Base-by-base conservation (phyloP, 345 rosid species). In the Garcia nutans region DNA sequence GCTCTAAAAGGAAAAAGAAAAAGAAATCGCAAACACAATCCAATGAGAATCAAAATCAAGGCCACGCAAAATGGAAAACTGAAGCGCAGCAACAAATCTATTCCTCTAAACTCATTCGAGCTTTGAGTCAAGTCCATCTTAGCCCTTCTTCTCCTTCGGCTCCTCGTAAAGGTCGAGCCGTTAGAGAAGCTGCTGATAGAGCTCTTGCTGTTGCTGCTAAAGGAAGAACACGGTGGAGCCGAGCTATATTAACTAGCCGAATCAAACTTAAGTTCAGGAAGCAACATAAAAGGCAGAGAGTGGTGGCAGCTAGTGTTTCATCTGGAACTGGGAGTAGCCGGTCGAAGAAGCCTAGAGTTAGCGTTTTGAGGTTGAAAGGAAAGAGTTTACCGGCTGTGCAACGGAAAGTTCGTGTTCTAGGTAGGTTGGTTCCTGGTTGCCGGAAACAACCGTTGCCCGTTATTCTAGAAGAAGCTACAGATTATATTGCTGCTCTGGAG, bases 371-470 rank as follows among this genome's bases (percentile, higher is more conserved):
- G 85, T 74, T 92, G 71, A 96, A 82, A 77, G 79, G 79, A 0
- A 90, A 88, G 88, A 83, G 90, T 20, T 57, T 88, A 45, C 95
- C 94, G 47, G 86, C 92, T 49, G 96, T 93, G 26, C 99, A 92
- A 80, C 80, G 91, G 76, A 96, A 93, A 83, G 97, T 87, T 9
- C 85, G 90, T 71, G 71, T 83, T n/a, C 87, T 96, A n/a, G 92
- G 99, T 75, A 88, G 94, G 79, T 77, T 96, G 81, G 97, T 96
- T 71, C 99, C 99, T 20, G 99, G 99, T 65, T 96, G 99, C 93
- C 88, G 96, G 71, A 93, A 92, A 78, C 92, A 96, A 76, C 82
- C 96, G 6, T 76, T 96, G 64, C 97, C 97, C 10, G 92, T 96
- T 69, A 89, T 96, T 72, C 89, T 96, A 44, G 98, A 96, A 75